phyloP scores from a whole-genome alignment of 768 basidiomycete genomes.

The Thelephora ganbajun region DNA sequence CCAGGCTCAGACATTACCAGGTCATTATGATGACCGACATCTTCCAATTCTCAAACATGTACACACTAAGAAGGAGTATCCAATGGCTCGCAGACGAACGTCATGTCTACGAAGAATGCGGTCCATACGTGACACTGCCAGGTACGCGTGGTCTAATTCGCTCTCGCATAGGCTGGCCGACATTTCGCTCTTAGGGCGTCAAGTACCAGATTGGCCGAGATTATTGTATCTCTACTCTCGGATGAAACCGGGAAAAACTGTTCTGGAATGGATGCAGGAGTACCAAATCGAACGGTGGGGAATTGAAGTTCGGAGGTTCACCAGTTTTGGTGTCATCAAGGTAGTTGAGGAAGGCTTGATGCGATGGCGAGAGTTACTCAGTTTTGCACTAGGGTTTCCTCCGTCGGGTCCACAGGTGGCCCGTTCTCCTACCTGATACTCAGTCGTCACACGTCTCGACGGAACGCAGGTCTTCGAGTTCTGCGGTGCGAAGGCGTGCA shows the following conservation, averaged over 20 bases:
- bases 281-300: slow-evolving; percentile 57
- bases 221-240: slow-evolving; percentile 80
- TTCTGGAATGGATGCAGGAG: slow-evolving; percentile 79
- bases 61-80: slow-evolving; percentile 76
- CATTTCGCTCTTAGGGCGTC: slow-evolving; percentile 25
- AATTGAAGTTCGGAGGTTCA: slow-evolving; percentile 87
- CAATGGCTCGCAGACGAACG: slow-evolving; percentile 78
- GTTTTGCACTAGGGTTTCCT: slow-evolving; percentile 57
- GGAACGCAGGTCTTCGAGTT: slow-evolving; percentile 1
- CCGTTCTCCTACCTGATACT: slow-evolving; percentile 36
- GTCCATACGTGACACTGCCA: slow-evolving; percentile 75
- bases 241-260: slow-evolving; percentile 67
- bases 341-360: slow-evolving; percentile 18
- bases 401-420: slow-evolving; percentile 87
- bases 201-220: slow-evolving; percentile 74
- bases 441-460: background rate
- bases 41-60: slow-evolving; percentile 97
- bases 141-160: slow-evolving; percentile 24
- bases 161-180: slow-evolving; percentile 2
- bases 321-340: slow-evolving; percentile 96
- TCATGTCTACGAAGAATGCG: slow-evolving; percentile 84
- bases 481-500: background rate
- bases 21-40: slow-evolving; percentile 95
- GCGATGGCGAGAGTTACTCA: background rate
- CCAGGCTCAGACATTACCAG: slow-evolving; percentile 59